These are phyloP conservation scores for Hanseniaspora nectarophila DNA, from an alignment of 805 yeast genomes.

Conservation along the genomic window DNA sequence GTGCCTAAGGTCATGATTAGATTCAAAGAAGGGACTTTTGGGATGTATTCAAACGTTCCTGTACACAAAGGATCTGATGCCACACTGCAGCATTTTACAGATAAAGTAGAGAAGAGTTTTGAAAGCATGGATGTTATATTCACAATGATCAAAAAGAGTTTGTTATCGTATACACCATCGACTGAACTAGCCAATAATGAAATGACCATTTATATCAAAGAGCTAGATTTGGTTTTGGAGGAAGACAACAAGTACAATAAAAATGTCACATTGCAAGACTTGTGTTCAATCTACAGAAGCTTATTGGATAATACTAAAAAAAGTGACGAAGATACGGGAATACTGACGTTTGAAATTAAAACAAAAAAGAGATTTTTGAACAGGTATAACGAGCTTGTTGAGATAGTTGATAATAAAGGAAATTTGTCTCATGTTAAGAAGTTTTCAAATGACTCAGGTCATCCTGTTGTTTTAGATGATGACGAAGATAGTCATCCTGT, in stretches of 20 bases:
- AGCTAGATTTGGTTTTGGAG: conserved; percentile 24
- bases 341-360: conserved; percentile 18
- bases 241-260: conserved; percentile 29
- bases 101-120: conserved; percentile 7
- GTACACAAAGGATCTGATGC: background rate
- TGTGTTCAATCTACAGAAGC: conserved; percentile 25
- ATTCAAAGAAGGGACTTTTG: conserved; percentile 1
- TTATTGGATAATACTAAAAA: conserved; percentile 22
- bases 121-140: conserved; percentile 13
- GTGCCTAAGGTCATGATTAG: conserved; percentile 1
- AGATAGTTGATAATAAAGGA: conserved; percentile 26
- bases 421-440: conserved; percentile 25
- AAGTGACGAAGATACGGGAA: background rate
- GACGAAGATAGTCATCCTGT: conserved; percentile 2
- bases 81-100: conserved; percentile 8
- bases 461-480: conserved; percentile 28
- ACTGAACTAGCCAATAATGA: conserved; percentile 19
- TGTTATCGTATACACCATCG: background rate
- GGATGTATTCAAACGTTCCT: conserved; percentile 12
- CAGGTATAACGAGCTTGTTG: conserved; percentile 28
- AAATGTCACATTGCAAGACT: conserved; percentile 25
- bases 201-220: conserved; percentile 22
- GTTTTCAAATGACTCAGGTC: conserved; percentile 25
- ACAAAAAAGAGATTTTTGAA: conserved; percentile 26
- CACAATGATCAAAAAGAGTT: conserved; percentile 18